Base-by-base conservation (phyloP, 345 rosid species). In the Rhizophora mangle region DNA sequence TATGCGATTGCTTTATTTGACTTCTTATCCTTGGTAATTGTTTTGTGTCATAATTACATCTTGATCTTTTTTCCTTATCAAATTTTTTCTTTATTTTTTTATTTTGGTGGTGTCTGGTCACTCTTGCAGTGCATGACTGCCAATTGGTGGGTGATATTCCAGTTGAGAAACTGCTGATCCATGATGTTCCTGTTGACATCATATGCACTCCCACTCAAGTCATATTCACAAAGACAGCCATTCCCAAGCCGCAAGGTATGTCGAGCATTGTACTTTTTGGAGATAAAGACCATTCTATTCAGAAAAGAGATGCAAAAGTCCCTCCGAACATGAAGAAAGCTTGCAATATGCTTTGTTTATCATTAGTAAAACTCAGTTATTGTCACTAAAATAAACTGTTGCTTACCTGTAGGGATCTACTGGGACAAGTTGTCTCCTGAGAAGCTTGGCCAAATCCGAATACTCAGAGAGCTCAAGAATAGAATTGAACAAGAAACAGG, bases 121-220 rank as follows among this genome's bases (percentile, higher is more conserved):
- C 56, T 66, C n/a, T 62, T 72, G 74, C 80, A 90, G 98, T 93
- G 80, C 97, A 93, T 43, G 97, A 93, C 56, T 89, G 89, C 73
- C 96, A 90, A 73, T 77, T 93, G 31, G 87, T 85, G 58, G 96
- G 90, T 55, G 98, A 90, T 78, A 87, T 93, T 76, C 92, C 91
- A 0, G 76, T 81, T 0, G 96, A 89, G 87, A 93, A 93, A 73
- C 72, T 91, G 62, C 80, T 90, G 78, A 73, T 91, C 77, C 97
- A 89, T 61, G 98, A 93, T 58, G 98, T 93, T 72, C 92, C 96
- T 19, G 96, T 93, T 39, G 97, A 93, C 81, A 85, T 93, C 69
- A 81, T 93, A 65, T 91, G 97, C 82, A 89, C 97, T 67, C 91
- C 98, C 57, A 84, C 87, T 34, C 88, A 80, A 78, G 87, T 93